Conservation (phyloP, 306 rosid species). For the Hippophae tibetana region DNA sequence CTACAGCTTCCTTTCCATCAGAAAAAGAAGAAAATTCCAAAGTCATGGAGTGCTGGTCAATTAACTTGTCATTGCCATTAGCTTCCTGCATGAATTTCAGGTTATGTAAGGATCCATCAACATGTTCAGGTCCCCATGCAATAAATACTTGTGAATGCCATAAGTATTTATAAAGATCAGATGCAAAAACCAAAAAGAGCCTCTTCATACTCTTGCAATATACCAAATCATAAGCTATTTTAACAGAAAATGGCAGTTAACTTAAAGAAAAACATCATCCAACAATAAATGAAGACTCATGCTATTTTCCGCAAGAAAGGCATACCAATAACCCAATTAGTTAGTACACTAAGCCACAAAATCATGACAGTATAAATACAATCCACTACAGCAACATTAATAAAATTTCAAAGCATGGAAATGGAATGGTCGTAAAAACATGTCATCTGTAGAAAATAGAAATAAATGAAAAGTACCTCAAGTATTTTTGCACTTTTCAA, state of each 20-base stretch:
- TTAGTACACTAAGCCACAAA: not conserved
- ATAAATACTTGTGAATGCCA: too few species aligned
- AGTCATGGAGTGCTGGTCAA: constrained; percentile 32
- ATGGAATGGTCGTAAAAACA: too few species aligned
- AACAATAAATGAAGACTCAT: not conserved
- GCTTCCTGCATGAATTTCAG: constrained; percentile 35
- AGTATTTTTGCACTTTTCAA: constrained; percentile 32
- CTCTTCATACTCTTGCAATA: too few species aligned
- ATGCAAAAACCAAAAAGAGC: too few species aligned
- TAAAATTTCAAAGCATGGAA: too few species aligned
- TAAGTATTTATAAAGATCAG: too few species aligned
- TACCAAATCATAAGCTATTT: not conserved
- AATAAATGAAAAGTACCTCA: constrained; percentile 34
- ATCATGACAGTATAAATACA: not conserved
- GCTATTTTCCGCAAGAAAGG: too few species aligned
- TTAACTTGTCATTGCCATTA: constrained; percentile 23
- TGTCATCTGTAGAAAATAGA: not conserved
- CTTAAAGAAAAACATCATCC: not conserved
- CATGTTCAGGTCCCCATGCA: too few species aligned
- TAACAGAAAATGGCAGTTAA: not conserved
- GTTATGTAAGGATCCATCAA: too few species aligned
- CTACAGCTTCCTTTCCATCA: constrained; percentile 76
- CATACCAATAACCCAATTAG: not conserved
- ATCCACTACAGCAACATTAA: not conserved
- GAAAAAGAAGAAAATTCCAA: constrained; percentile 53